phyloP scores from a whole-genome alignment of 163 green algal genomes.

The Trebouxiophyceae sp. region DNA sequence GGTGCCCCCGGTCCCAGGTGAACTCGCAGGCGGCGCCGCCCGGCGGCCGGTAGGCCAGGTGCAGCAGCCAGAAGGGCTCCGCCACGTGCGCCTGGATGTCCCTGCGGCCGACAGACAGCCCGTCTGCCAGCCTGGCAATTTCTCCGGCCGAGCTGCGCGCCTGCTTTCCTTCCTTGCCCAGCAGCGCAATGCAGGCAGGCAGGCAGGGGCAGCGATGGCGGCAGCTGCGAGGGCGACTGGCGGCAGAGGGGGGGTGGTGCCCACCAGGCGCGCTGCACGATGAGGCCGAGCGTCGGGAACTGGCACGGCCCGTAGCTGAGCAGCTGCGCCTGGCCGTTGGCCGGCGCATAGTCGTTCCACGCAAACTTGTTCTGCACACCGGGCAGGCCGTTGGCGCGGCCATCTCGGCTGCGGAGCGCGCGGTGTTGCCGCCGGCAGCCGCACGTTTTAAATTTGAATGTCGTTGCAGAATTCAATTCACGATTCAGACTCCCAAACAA shows the following conservation, averaged over 20 bases:
- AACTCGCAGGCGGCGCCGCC: slow-evolving; percentile 28
- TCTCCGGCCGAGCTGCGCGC: too few relatives aligned
- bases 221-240: too few relatives aligned
- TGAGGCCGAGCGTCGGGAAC: slow-evolving; percentile 95
- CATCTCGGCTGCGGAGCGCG: neutral
- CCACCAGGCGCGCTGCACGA: slow-evolving; percentile 89
- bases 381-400: neutral
- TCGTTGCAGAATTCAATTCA: too few relatives aligned
- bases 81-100: slow-evolving; percentile 85
- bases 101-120: too few relatives aligned
- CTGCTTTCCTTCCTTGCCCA: too few relatives aligned
- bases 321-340: slow-evolving; percentile 38
- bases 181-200: too few relatives aligned
- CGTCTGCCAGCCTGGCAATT: too few relatives aligned
- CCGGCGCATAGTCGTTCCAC: slow-evolving; percentile 34
- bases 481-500: too few relatives aligned
- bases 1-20: slow-evolving; percentile 58
- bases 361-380: slow-evolving; percentile 66
- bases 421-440: neutral
- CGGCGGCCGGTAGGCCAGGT: slow-evolving; percentile 12
- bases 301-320: slow-evolving; percentile 97
- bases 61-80: slow-evolving; percentile 90
- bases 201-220: too few relatives aligned
- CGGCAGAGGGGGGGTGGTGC: too few relatives aligned
- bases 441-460: too few relatives aligned